Base-by-base conservation (phyloP, 2,329 filamentous ascomycete species). In the Claviceps sp. region DNA sequence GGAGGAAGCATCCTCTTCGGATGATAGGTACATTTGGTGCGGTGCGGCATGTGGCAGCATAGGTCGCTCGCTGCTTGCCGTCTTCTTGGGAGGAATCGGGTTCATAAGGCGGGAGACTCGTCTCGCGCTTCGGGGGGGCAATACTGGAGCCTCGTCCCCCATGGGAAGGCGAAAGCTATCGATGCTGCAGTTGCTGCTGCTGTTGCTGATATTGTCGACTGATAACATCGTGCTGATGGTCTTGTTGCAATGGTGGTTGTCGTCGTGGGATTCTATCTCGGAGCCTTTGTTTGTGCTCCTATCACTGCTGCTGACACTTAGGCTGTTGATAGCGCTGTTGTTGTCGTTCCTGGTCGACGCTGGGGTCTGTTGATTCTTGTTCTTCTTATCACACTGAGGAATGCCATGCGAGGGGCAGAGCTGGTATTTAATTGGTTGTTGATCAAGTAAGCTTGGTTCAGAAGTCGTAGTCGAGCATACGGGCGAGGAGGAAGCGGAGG, bases 1-100 rank as follows among this genome's bases (percentile, higher is more conserved):
- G 1, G 80, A 80, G 1, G 80, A 83, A 34, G 74, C 78, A 56
- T 83, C 81, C 61, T 84, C 81, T 57, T 84, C 81, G 0, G 79
- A 82, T 2, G 80, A 83, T 26, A 84, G 74, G 63, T 84, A 84
- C 53, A 78, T 60, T 52, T 81, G 76, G 62, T 82, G 79, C 5
- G 78, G 76, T 2, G 72, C 68, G 22, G 70, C 66, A 47, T 71
- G 66, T 14, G 67, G 60, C 47, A 68, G 60, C 42, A 65, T 61
- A 24, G 62, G 60, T 17, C 64, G 64, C 39, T 64, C 60, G 37
- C 65, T 60, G 24, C 55, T 41, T 30, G 59, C 52, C 42, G 65
- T 42, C 60, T 68, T 68, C 60, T 68, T 68, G 45, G 62, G 61
- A 40, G 62, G 57, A 26, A 68, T 57, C 19, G 60, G 61, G 39